Evolutionary conservation across 305 asterid genomes (phyloP).

Genomic region (Caryopteris hybrid): DNA sequence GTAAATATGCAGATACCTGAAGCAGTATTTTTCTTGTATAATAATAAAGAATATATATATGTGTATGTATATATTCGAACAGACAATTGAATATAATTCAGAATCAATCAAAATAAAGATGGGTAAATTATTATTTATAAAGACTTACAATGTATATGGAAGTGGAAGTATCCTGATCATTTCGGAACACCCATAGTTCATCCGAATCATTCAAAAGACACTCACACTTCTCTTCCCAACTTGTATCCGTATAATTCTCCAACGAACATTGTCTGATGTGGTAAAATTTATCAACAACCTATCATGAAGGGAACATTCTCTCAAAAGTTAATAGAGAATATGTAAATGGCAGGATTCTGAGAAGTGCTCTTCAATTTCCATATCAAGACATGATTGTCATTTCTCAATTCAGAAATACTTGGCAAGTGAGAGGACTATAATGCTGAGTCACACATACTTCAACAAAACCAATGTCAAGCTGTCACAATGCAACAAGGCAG

Average conservation of each 20-base stretch:
- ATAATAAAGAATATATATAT: neutral
- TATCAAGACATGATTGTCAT: slow-evolving; percentile 4
- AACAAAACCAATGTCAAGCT: no score
- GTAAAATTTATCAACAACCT: slow-evolving; percentile 85
- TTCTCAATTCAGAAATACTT: no score
- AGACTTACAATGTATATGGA: slow-evolving; percentile 72
- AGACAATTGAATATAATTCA: neutral
- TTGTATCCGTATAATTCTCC: slow-evolving; percentile 38
- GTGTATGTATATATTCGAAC: neutral
- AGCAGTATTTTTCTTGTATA: no score
- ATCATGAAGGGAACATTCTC: slow-evolving; percentile 18
- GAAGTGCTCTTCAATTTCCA: neutral
- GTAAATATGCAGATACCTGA: neutral
- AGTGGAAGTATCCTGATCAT: slow-evolving; percentile 68
- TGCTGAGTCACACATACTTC: no score
- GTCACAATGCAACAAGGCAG: no score
- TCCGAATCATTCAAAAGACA: slow-evolving; percentile 64
- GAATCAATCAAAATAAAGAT: neutral
- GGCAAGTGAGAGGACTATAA: no score
- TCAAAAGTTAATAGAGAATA: slow-evolving; percentile 1
- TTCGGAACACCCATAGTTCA: slow-evolving; percentile 73
- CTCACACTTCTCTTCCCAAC: slow-evolving; percentile 79
- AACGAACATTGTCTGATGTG: slow-evolving; percentile 54
- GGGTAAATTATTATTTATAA: slow-evolving; percentile 2
- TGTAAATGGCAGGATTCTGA: neutral